Evolutionary conservation across 768 basidiomycete species (phyloP).

Genomic region (Auriscalpium orientale): DNA sequence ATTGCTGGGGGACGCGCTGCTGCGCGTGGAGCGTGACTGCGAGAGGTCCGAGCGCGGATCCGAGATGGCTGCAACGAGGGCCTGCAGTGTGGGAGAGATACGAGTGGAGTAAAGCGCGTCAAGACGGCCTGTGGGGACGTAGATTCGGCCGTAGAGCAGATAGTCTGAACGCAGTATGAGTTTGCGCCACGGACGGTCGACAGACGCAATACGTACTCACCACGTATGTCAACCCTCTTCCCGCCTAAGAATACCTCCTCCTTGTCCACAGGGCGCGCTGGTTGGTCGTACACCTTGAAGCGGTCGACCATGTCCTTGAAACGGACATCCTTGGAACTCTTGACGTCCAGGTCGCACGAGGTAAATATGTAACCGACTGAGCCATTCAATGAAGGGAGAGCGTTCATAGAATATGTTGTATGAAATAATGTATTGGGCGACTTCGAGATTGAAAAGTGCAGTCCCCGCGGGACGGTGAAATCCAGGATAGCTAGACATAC

Average conservation of each 20-base stretch:
- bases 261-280: conserved; percentile 67
- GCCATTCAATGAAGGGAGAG: conserved; percentile 87
- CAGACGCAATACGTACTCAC: conserved; percentile 33
- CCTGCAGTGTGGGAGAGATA: conserved; percentile 70
- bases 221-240: conserved; percentile 64
- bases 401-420: conserved; percentile 88
- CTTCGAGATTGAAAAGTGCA: conserved; percentile 77
- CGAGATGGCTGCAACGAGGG: conserved; percentile 79
- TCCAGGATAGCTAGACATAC: conserved; percentile 70
- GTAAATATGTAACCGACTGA: conserved; percentile 92
- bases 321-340: conserved; percentile 58
- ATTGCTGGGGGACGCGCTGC: conserved; percentile 47
- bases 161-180: conserved; percentile 55
- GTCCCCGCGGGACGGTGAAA: conserved; percentile 77
- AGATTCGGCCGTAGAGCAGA: conserved; percentile 85
- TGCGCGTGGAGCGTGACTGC: conserved; percentile 34
- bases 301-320: conserved; percentile 89
- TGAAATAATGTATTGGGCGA: conserved; percentile 84
- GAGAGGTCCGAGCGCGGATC: conserved; percentile 52
- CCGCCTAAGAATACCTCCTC: conserved; percentile 82
- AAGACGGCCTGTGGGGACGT: conserved; percentile 80
- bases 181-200: conserved; percentile 17
- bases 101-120: conserved; percentile 87
- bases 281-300: conserved; percentile 78
- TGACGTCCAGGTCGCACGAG: conserved; percentile 72